These are phyloP conservation scores for Aspergillus unguis DNA, from an alignment of 2,329 filamentous ascomycete genomes.

Conservation along the genomic window DNA sequence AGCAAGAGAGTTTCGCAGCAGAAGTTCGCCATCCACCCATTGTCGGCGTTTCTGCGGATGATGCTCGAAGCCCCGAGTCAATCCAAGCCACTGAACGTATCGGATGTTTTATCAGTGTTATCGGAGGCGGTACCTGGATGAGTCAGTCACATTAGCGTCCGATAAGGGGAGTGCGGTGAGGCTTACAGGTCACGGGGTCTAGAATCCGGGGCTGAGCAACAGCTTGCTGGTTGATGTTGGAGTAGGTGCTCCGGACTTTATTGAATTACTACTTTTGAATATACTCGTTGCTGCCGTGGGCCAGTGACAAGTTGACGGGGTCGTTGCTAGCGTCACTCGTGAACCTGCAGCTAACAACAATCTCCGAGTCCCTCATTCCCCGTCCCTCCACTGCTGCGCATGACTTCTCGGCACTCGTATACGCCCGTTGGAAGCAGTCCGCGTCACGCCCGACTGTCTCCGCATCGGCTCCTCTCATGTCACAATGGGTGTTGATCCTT, in stretches of 20 bases:
- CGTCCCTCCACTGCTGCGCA: constrained; percentile 13
- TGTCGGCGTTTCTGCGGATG: background rate
- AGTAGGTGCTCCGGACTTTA: background rate
- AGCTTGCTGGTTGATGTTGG: background rate
- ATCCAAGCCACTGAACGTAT: background rate
- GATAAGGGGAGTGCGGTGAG: background rate
- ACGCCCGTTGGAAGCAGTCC: constrained; percentile 31
- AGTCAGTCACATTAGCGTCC: background rate
- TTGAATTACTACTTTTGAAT: background rate
- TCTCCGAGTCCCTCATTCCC: background rate
- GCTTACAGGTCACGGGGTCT: background rate
- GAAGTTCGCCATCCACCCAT: background rate
- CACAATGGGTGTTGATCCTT: constrained; percentile 82
- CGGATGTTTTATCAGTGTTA: background rate
- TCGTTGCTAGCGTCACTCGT: background rate
- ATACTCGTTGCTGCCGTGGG: constrained; percentile 1
- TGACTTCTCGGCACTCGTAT: constrained; percentile 21
- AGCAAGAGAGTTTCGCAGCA: background rate
- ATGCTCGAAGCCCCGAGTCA: background rate
- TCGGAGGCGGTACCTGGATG: background rate
- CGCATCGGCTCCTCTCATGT: constrained; percentile 37
- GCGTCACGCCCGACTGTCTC: constrained; percentile 30
- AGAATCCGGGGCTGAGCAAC: background rate
- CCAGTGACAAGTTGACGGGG: background rate
- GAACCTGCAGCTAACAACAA: background rate